These are phyloP conservation scores for Saccharomyces hybrid DNA, from an alignment of 1,139 yeast genomes.

Conservation along the genomic window DNA sequence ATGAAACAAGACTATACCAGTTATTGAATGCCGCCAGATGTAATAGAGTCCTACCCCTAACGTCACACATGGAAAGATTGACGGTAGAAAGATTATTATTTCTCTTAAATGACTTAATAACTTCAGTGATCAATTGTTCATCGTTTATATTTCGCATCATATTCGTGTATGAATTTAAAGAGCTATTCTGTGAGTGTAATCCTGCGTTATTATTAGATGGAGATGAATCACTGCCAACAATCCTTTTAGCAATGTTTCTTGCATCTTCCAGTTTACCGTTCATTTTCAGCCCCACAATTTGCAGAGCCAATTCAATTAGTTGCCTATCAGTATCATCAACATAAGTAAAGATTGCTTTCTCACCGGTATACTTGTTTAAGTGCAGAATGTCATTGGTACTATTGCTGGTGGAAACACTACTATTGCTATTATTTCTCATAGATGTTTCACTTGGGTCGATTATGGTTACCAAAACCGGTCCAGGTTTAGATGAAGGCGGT, in stretches of 20 bases:
- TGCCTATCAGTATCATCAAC: slow-evolving; percentile 90
- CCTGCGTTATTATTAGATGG: slow-evolving; percentile 8
- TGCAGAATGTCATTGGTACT: not conserved
- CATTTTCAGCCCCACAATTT: slow-evolving; percentile 91
- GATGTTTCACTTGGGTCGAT: slow-evolving; percentile 36
- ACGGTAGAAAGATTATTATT: slow-evolving; percentile 8
- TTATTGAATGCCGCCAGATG: slow-evolving; percentile 78
- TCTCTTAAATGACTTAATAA: slow-evolving; percentile 46
- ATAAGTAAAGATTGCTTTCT: slow-evolving; percentile 59
- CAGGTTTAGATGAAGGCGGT: slow-evolving; percentile 84
- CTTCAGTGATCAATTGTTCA: slow-evolving; percentile 54
- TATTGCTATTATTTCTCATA: slow-evolving; percentile 2
- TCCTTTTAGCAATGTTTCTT: slow-evolving; percentile 76
- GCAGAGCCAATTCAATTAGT: slow-evolving; percentile 83
- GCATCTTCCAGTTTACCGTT: slow-evolving; percentile 92
- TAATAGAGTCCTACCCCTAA: slow-evolving; percentile 78
- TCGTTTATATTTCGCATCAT: slow-evolving; percentile 24
- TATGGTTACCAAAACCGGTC: slow-evolving; percentile 85
- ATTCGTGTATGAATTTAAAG: slow-evolving; percentile 6
- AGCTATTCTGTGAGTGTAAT: slow-evolving; percentile 8
- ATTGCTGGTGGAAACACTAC: not conserved
- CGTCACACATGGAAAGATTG: slow-evolving; percentile 74
- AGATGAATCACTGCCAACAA: slow-evolving; percentile 50
- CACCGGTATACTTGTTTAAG: slow-evolving; percentile 7
- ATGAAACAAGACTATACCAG: slow-evolving; percentile 51